Evolutionary conservation across 2,329 filamentous ascomycete genomes (phyloP).

Genomic region (Penicillium sp.): DNA sequence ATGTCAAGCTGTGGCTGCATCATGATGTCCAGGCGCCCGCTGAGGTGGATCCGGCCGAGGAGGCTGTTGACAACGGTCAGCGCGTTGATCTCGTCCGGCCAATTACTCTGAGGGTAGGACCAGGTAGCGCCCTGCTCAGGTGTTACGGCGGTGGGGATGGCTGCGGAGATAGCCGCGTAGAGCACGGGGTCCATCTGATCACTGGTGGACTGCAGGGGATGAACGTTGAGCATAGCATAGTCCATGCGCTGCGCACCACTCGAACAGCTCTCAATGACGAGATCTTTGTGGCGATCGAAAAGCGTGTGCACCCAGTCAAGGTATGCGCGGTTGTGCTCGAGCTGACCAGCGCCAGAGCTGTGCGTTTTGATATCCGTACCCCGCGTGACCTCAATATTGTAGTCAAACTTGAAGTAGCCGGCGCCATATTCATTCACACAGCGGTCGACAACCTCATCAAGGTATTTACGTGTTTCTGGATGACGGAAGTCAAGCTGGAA

Average conservation of each 20-base stretch:
- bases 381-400: neutral
- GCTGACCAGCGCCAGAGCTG: constrained; percentile 27
- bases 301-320: constrained; percentile 35
- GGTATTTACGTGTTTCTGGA: constrained; percentile 23
- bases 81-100: constrained; percentile 40
- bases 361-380: neutral
- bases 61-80: constrained; percentile 41
- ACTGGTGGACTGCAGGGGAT: constrained; percentile 40
- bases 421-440: neutral
- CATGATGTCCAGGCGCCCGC: constrained; percentile 22
- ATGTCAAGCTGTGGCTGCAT: neutral
- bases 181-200: constrained; percentile 40
- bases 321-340: constrained; percentile 40
- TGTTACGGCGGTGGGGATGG: constrained; percentile 37
- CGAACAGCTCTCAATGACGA: constrained; percentile 45
- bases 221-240: constrained; percentile 39
- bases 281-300: constrained; percentile 28
- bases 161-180: constrained; percentile 38
- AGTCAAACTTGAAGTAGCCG: neutral
- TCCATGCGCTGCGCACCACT: constrained; percentile 43
- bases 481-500: constrained; percentile 43
- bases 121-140: constrained; percentile 43
- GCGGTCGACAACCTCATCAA: neutral
- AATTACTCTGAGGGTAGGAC: constrained; percentile 42
- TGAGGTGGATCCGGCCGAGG: constrained; percentile 38